Percentiles rank a stretch among this genome's conserved stretches.
These are phyloP conservation scores for Moesziomyces sp. DNA, from an alignment of 1,284 basidiomycete genomes.

Conservation along the genomic window DNA sequence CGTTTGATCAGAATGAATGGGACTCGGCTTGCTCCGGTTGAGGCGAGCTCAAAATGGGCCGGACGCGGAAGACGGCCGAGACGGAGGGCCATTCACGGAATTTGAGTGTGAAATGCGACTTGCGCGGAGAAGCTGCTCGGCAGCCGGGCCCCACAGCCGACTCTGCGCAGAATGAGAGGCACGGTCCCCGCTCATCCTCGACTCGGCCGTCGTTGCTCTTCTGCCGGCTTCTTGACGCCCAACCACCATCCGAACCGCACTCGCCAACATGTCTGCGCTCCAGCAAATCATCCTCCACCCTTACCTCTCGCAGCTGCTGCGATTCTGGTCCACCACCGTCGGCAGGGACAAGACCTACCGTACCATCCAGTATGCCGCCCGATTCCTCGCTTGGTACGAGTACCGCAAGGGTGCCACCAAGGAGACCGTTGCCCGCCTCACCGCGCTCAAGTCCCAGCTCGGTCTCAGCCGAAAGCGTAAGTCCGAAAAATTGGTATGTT, in stretches of 20 bases:
- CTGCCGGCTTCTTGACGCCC: neutral
- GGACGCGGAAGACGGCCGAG: neutral
- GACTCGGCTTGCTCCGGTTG: neutral
- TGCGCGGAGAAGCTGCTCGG: neutral
- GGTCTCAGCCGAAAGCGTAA: slow-evolving; percentile 69
- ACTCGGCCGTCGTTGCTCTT: too few species aligned
- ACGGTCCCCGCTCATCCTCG: neutral
- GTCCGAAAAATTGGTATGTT: slow-evolving; percentile 7
- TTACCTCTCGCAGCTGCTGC: slow-evolving; percentile 64
- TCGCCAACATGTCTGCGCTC: slow-evolving; percentile 60
- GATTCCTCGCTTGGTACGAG: slow-evolving; percentile 84
- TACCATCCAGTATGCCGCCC: slow-evolving; percentile 88
- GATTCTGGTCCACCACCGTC: slow-evolving; percentile 68
- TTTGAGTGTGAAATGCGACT: neutral
- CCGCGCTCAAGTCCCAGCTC: slow-evolving; percentile 69
- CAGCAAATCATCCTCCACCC: slow-evolving; percentile 67
- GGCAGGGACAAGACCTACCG: slow-evolving; percentile 79
- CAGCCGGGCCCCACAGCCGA: neutral
- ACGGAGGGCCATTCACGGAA: neutral
- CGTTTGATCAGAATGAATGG: neutral
- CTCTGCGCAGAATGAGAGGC: neutral
- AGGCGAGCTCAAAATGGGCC: neutral
- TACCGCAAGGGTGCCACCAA: slow-evolving; percentile 69
- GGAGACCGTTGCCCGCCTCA: slow-evolving; percentile 68
- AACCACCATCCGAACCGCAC: slow-evolving; percentile 2